These are phyloP conservation scores for Lipomyces sp. DNA, from an alignment of 805 yeast species.

Conservation along the genomic window DNA sequence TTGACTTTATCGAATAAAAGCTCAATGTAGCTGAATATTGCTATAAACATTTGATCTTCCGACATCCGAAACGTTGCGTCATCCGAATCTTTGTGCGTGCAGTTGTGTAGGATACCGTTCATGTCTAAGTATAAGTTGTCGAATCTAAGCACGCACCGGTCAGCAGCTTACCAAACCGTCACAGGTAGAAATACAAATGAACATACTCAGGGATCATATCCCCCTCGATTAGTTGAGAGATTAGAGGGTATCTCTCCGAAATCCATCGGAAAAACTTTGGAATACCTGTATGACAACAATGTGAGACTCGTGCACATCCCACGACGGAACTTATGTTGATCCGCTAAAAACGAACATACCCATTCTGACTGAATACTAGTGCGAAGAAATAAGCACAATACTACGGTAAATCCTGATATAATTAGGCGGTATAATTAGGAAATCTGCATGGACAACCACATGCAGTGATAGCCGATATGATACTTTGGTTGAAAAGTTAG, in stretches of 20 bases:
- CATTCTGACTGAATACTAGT: background rate
- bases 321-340: background rate
- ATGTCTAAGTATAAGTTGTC: conserved; percentile 94
- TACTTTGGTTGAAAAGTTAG: too few relatives aligned
- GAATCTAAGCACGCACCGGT: conserved; percentile 49
- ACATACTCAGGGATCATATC: conserved; percentile 75
- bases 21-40: conserved; percentile 93
- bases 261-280: conserved; percentile 96
- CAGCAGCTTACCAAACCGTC: conserved; percentile 5
- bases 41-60: conserved; percentile 89
- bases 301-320: background rate
- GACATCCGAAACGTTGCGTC: conserved; percentile 67
- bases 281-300: conserved; percentile 50
- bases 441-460: background rate
- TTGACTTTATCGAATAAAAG: conserved; percentile 85
- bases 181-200: background rate
- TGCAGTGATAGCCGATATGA: too few relatives aligned
- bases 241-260: conserved; percentile 98
- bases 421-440: too few relatives aligned
- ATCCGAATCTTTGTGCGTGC: conserved; percentile 85
- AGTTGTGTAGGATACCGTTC: conserved; percentile 92
- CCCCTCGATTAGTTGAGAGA: conserved; percentile 82
- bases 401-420: background rate
- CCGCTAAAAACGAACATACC: background rate
- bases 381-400: conserved; percentile 4